Percentiles rank a stretch among this genome's conserved stretches.
Evolutionary conservation across 1,284 basidiomycete species (phyloP).

Genomic region (Hymenochaete sp.): DNA sequence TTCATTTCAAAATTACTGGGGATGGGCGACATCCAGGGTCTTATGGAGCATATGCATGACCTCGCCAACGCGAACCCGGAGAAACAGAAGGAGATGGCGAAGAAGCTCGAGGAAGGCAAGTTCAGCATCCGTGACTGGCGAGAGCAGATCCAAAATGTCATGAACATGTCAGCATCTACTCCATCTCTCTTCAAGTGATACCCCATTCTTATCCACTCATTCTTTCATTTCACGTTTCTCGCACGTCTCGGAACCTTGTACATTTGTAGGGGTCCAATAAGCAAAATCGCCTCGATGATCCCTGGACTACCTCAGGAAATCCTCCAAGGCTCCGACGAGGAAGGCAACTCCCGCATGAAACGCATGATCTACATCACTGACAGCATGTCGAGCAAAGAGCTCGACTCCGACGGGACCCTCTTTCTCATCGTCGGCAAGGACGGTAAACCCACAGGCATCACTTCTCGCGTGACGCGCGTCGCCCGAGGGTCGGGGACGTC

Average conservation of each 20-base stretch:
- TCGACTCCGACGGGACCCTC: slow-evolving; percentile 90
- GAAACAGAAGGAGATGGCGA: slow-evolving; percentile 96
- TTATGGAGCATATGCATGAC: slow-evolving; percentile 98
- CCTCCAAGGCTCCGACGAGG: slow-evolving; percentile 85
- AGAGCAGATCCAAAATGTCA: slow-evolving; percentile 95
- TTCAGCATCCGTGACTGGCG: slow-evolving; percentile 96
- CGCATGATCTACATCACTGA: slow-evolving; percentile 99
- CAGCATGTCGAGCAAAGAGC: slow-evolving; percentile 89
- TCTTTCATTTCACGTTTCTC: too few species aligned
- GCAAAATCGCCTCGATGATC: slow-evolving; percentile 99
- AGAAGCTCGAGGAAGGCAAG: slow-evolving; percentile 96
- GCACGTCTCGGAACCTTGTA: not conserved
- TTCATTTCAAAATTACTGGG: slow-evolving; percentile 97
- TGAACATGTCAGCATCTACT: slow-evolving; percentile 77
- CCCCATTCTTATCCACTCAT: not conserved
- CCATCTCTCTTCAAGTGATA: not conserved
- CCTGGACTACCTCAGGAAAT: slow-evolving; percentile 90
- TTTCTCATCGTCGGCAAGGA: slow-evolving; percentile 82
- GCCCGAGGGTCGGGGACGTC: slow-evolving; percentile 94
- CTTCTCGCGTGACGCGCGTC: slow-evolving; percentile 82
- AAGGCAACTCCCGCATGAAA: slow-evolving; percentile 87
- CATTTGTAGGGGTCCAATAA: slow-evolving; percentile 78
- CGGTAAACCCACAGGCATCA: slow-evolving; percentile 74
- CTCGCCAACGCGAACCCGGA: slow-evolving; percentile 88
- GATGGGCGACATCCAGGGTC: slow-evolving; percentile 90